Conservation (phyloP, 1,284 basidiomycete genomes). For the Amylostereum chailletii region DNA sequence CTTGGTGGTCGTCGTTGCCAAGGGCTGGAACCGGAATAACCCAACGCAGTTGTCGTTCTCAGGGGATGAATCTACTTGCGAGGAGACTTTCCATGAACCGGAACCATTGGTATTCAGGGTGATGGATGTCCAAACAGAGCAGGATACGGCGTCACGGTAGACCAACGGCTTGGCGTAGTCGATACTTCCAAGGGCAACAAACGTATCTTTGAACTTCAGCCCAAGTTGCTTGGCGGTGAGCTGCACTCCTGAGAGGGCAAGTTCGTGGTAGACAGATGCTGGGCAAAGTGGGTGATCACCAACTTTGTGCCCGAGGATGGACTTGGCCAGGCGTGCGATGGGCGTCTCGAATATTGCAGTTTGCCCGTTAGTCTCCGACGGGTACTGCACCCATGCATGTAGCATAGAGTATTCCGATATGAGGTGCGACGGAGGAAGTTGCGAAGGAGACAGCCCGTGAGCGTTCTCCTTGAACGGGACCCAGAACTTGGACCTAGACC, state of each 20-base stretch:
- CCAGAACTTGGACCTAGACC: constrained; percentile 49
- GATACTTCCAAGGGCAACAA: constrained; percentile 32
- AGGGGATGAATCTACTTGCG: constrained; percentile 22
- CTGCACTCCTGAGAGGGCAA: constrained; percentile 36
- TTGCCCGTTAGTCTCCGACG: constrained; percentile 29
- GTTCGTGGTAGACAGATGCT: constrained; percentile 59
- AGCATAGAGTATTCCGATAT: constrained; percentile 30
- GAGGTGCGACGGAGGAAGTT: neutral
- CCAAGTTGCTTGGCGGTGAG: constrained; percentile 25
- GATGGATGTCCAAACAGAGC: constrained; percentile 33
- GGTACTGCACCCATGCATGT: constrained; percentile 34
- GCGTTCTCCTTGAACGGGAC: constrained; percentile 32
- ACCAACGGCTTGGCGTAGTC: constrained; percentile 50
- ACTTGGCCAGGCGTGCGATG: constrained; percentile 30
- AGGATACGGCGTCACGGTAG: constrained; percentile 24
- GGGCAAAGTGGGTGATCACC: constrained; percentile 53
- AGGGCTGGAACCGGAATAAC: constrained; percentile 28
- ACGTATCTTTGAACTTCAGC: constrained; percentile 20
- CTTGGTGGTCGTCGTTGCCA: constrained; percentile 25
- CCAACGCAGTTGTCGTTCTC: constrained; percentile 41
- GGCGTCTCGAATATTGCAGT: constrained; percentile 46
- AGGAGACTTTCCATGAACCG: constrained; percentile 39
- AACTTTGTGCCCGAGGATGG: constrained; percentile 54
- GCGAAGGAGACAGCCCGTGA: neutral
- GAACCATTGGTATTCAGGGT: constrained; percentile 25